A percentile compares a stretch with the other conserved stretches of the same genome.
phyloP scores from a whole-genome alignment of 768 basidiomycete species.

The Hysterangium stoloniferum region DNA sequence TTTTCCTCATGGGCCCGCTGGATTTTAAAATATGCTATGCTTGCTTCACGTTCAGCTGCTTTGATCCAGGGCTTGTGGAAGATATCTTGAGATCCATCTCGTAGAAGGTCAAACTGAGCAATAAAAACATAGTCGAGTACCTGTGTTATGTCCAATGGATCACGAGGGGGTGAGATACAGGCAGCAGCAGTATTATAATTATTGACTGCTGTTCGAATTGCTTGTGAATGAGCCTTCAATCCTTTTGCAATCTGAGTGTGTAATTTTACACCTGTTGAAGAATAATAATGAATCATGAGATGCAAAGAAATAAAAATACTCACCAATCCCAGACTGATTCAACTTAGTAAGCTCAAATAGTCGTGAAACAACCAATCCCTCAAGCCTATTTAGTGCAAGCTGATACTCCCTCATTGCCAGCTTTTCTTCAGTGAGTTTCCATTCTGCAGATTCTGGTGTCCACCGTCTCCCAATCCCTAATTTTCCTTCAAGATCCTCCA shows the following conservation, averaged over 20 bases:
- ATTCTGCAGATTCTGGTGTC: conserved; percentile 11
- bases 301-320: conserved; percentile 11
- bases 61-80: conserved; percentile 23
- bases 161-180: conserved; percentile 11
- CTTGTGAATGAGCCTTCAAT: conserved; percentile 22
- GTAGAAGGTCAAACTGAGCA: conserved; percentile 27
- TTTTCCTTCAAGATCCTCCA: conserved; percentile 6
- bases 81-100: conserved; percentile 24
- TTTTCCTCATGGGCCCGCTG: conserved; percentile 27
- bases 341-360: conserved; percentile 25
- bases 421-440: conserved; percentile 9
- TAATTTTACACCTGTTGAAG: conserved; percentile 27
- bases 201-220: conserved; percentile 26
- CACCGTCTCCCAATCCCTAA: conserved; percentile 16
- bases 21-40: conserved; percentile 25
- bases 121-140: conserved; percentile 14
- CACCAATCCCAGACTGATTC: conserved; percentile 21
- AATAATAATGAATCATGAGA: neutral
- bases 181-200: conserved; percentile 26
- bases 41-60: conserved; percentile 30
- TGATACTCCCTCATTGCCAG: conserved; percentile 15
- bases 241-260: conserved; percentile 27
- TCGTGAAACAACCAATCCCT: conserved; percentile 23
- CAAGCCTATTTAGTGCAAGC: conserved; percentile 21
- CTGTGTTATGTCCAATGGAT: conserved; percentile 14